Base-by-base conservation (phyloP, 75 land plant species). In the Pinus albicaulis region DNA sequence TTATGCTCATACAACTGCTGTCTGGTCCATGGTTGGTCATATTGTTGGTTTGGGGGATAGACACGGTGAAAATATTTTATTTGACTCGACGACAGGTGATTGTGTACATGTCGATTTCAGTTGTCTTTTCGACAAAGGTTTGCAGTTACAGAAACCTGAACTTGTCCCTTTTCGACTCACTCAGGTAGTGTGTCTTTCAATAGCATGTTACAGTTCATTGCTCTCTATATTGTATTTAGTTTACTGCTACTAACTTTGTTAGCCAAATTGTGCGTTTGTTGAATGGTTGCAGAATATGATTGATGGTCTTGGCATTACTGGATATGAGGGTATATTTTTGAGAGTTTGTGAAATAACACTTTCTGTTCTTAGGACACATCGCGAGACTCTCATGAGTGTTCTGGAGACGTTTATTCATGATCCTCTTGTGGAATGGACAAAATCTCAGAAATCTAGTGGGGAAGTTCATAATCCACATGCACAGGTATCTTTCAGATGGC, bases 11-110 rank as follows among this genome's bases (percentile, higher is more conserved):
- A 95, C 99, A 44, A 84, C 92, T 41, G 99, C 99, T 58, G 99
- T 98, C 48, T 98, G 99, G 99, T 98, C 98, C 59, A 95, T 98
- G 99, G 99, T 98, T 64, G 99, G 99, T 59, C 99, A 98, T 73
- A 98, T 98, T 78, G 99, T 98, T 55, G 99, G 99, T 57, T 86
- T 98, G 28, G 99, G 99, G 52, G 99, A 98, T 77, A 80, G 99
- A 58, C 99, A 98, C 77, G 99, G 99, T 28, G 99, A 98, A 77
- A 98, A 98, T 71, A 98, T 98, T 78, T 85, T 98, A 19, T 98
- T 95, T 84, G 99, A 98, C 72, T 98, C 99, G 7, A 98, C 99
- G 1, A 98, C 98, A 17, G 99, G 99, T 19, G 99, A 98, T 76
- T 95, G 98, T 83, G 94, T 98, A 23, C 99, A 98, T 83, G 99